Evolutionary conservation across 1,284 basidiomycete genomes (phyloP).

Genomic region (Pseudozyma pruni): DNA sequence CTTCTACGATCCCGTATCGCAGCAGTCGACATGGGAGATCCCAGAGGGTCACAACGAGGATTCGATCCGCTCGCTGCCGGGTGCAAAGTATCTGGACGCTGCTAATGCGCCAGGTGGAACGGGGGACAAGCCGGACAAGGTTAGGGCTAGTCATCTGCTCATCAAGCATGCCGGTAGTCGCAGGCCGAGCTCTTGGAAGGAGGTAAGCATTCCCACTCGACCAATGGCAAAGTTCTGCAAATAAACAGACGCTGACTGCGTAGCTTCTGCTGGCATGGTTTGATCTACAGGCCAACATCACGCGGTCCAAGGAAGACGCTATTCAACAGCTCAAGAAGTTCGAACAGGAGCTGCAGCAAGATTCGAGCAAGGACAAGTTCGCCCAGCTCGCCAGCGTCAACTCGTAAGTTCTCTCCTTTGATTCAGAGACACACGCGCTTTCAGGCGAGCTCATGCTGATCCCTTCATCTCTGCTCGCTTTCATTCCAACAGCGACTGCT

Average conservation of each 20-base stretch:
- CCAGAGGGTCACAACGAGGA: constrained; percentile 75
- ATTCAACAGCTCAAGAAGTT: constrained; percentile 75
- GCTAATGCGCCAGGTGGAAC: constrained; percentile 44
- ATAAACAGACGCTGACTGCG: no score
- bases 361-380: constrained; percentile 57
- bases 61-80: constrained; percentile 57
- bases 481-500: constrained; percentile 59
- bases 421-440: not conserved
- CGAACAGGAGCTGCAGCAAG: constrained; percentile 47
- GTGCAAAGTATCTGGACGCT: constrained; percentile 56
- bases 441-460: not conserved
- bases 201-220: constrained; percentile 32
- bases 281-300: constrained; percentile 83
- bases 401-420: constrained; percentile 41
- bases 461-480: not conserved
- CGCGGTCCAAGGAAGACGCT: constrained; percentile 89
- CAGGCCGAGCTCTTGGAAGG: constrained; percentile 74
- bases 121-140: constrained; percentile 71
- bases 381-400: constrained; percentile 57
- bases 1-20: constrained; percentile 82
- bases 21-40: constrained; percentile 83
- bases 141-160: constrained; percentile 92
- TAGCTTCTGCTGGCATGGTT: no score
- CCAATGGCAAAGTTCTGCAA: not conserved
- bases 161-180: constrained; percentile 91